These are phyloP conservation scores for Aegilops bicornis DNA, from an alignment of 176 grass and related monocot species.

Conservation along the genomic window DNA sequence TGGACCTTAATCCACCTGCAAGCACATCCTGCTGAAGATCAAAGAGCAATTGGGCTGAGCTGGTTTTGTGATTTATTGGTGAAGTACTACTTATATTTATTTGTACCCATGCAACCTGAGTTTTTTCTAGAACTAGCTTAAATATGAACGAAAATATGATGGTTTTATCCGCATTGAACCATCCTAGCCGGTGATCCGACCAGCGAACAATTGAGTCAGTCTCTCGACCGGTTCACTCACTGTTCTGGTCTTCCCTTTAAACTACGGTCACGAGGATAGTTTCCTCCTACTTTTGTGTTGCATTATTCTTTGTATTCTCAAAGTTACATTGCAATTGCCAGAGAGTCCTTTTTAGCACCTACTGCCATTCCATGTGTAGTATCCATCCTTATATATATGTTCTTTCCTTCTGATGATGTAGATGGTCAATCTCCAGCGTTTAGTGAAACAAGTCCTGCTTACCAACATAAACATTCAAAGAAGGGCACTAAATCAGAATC, in stretches of 20 bases:
- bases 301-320: not conserved
- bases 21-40: no score
- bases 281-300: conserved; percentile 4
- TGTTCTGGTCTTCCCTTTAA: not conserved
- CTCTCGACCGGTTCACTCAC: not conserved
- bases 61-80: not conserved
- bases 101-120: not conserved
- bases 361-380: not conserved
- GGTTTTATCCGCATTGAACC: not conserved
- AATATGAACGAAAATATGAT: not conserved
- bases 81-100: not conserved
- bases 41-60: not conserved
- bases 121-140: not conserved
- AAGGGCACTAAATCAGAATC: conserved; percentile 34
- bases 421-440: conserved; percentile 83
- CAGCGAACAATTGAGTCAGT: not conserved
- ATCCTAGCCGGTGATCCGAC: not conserved
- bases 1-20: not conserved
- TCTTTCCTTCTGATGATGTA: conserved; percentile 32
- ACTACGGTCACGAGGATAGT: not conserved
- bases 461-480: conserved; percentile 46
- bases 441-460: conserved; percentile 42
- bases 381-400: not conserved
- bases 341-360: conserved; percentile 6
- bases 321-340: not conserved